Evolutionary conservation across 768 basidiomycete species (phyloP), one percentile per base, ranked within the genome.

Genomic region (Tephrocybe sp.): DNA sequence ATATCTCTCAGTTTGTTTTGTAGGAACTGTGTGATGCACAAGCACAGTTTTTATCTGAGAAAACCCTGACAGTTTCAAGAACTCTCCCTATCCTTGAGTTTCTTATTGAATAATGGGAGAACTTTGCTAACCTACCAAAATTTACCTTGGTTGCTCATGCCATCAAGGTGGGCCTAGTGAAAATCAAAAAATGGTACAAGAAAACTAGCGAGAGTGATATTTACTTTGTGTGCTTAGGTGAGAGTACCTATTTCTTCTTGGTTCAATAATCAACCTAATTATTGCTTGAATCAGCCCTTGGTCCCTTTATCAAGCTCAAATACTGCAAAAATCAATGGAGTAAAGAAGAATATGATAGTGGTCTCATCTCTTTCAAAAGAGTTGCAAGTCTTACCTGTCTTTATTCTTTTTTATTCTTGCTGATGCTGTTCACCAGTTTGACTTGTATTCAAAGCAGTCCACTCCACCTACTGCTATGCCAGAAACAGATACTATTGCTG

Each of bases 131-230:
- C 5, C 12, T 40, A 1, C 38, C 52, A 5, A 58, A 60, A 43
- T 64, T 64, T 31, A 24, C 5, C 5, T 26, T 34, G 21, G 40
- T 68, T 16, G 27, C 49, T 3, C 16, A 50, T 18, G 60, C 58
- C 1, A 59, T 68, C 34, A 12, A 45, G n/a, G 53, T 55, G 24
- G 65, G 64, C 1, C 52, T 66, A 18, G 51, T 28, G 2, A 68
- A 60, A 16, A 42, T 66, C 13, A 32, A 53, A 8, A 68, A 68
- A 34, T 68, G 61, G 62, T 66, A 65, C 35, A 30, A 25, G 1
- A 46, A 53, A 12, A 48, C 58, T 6, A 51, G 61, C 5, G 43
- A 64, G 7, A 55, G 47, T 24, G 52, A 65, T 49, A 45, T 53
- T 1, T 63, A 61, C 41, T 63, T 64, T 47, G 56, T 60, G 9